These are phyloP conservation scores for Penicillium sp. DNA, from an alignment of 2,329 filamentous ascomycete genomes.

Conservation along the genomic window DNA sequence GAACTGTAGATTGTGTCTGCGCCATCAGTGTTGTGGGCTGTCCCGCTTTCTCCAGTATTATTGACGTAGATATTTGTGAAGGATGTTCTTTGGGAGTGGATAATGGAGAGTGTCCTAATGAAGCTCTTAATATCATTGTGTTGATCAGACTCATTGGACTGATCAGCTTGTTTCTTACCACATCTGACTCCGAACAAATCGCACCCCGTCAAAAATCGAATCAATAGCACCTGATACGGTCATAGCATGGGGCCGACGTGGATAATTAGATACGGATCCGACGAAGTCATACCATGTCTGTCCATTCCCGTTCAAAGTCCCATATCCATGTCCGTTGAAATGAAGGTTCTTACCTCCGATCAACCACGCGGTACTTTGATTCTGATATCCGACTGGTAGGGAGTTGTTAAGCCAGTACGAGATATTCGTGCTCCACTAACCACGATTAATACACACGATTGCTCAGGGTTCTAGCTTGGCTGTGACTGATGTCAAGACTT, in stretches of 20 bases:
- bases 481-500: constrained; percentile 19
- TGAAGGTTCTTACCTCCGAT: constrained; percentile 53
- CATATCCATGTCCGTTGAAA: constrained; percentile 52
- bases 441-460: not conserved
- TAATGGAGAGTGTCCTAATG: constrained; percentile 53
- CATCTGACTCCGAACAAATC: constrained; percentile 58
- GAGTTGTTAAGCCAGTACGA: constrained; percentile 53
- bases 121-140: not conserved
- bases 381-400: constrained; percentile 51
- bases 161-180: constrained; percentile 39
- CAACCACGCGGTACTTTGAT: constrained; percentile 52
- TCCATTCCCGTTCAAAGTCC: constrained; percentile 49
- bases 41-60: constrained; percentile 33
- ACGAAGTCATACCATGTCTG: constrained; percentile 44
- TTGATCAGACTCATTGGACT: too few species aligned
- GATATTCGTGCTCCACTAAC: constrained; percentile 39
- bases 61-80: constrained; percentile 57
- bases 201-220: constrained; percentile 21
- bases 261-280: constrained; percentile 29
- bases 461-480: too few species aligned
- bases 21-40: constrained; percentile 47
- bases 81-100: constrained; percentile 48
- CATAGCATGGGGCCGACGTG: constrained; percentile 30
- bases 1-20: constrained; percentile 57
- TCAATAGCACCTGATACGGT: constrained; percentile 22